Percentiles rank a stretch among this genome's conserved stretches.
phyloP scores from a whole-genome alignment of 129 eudicot genomes.

The Heracleum sosnowskyi region DNA sequence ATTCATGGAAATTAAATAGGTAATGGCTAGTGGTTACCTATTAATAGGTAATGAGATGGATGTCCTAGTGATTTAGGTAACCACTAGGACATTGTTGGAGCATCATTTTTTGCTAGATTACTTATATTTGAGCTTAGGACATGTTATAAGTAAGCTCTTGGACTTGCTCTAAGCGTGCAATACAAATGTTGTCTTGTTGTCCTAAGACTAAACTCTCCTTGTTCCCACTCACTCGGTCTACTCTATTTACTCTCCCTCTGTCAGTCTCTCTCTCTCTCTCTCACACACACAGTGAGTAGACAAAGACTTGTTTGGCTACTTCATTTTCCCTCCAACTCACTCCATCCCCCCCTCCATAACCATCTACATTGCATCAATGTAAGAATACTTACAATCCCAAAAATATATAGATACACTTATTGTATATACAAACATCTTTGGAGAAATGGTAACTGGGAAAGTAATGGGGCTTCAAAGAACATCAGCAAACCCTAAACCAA shows the following conservation, averaged over 20 bases:
- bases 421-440: background rate
- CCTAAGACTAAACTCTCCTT: background rate
- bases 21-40: too few species aligned
- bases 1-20: too few species aligned
- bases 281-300: background rate
- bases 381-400: background rate
- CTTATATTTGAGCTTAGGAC: too few species aligned
- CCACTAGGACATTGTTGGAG: too few species aligned
- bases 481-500: conserved; percentile 26
- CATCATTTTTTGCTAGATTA: too few species aligned
- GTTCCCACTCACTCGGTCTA: background rate
- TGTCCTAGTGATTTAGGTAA: too few species aligned
- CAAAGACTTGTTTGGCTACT: background rate
- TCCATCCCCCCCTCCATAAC: background rate
- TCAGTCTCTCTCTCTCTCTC: background rate
- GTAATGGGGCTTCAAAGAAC: conserved; percentile 77
- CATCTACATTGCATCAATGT: background rate
- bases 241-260: conserved; percentile 2
- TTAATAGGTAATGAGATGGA: too few species aligned
- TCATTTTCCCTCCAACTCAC: conserved; percentile 7
- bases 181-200: background rate
- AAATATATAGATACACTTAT: background rate
- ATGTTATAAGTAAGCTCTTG: too few species aligned
- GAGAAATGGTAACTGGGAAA: conserved; percentile 66
- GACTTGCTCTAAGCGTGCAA: too few species aligned